These are phyloP conservation scores for Delphinella strobiligena DNA, from an alignment of 2,329 filamentous ascomycete species.

Conservation along the genomic window DNA sequence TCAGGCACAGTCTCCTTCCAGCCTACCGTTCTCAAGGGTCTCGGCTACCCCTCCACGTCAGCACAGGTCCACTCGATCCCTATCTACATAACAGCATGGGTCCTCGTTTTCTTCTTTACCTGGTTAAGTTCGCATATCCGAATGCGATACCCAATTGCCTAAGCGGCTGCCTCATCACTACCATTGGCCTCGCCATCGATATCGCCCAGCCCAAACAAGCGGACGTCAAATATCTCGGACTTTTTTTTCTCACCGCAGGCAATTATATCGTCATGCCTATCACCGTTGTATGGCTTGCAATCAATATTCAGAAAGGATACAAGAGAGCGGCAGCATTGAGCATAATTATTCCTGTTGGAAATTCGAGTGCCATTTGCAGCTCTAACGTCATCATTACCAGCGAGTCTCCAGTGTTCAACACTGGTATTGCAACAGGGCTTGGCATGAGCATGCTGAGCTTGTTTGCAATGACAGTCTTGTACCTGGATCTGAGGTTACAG, in stretches of 20 bases:
- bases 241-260: conserved; percentile 14
- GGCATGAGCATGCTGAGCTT: conserved; percentile 12
- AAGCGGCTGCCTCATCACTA: conserved; percentile 21
- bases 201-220: conserved; percentile 14
- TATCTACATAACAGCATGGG: conserved; percentile 19
- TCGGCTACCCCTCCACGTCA: conserved; percentile 20
- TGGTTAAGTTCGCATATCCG: conserved; percentile 16
- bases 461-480: conserved; percentile 12
- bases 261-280: conserved; percentile 20
- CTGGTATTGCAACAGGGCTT: conserved; percentile 13
- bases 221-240: conserved; percentile 11
- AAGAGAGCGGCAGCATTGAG: conserved; percentile 21
- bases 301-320: conserved; percentile 29
- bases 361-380: conserved; percentile 6
- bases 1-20: conserved; percentile 24
- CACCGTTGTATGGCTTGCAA: conserved; percentile 25
- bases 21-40: conserved; percentile 22
- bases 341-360: conserved; percentile 9
- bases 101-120: conserved; percentile 17
- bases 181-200: conserved; percentile 22
- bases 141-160: conserved; percentile 24
- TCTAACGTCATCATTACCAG: conserved; percentile 8
- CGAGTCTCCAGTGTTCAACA: conserved; percentile 1
- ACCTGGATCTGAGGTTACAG: conserved; percentile 8
- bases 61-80: conserved; percentile 27